Conservation (phyloP, 305 asterid species). For the Fraxinus nigra region DNA sequence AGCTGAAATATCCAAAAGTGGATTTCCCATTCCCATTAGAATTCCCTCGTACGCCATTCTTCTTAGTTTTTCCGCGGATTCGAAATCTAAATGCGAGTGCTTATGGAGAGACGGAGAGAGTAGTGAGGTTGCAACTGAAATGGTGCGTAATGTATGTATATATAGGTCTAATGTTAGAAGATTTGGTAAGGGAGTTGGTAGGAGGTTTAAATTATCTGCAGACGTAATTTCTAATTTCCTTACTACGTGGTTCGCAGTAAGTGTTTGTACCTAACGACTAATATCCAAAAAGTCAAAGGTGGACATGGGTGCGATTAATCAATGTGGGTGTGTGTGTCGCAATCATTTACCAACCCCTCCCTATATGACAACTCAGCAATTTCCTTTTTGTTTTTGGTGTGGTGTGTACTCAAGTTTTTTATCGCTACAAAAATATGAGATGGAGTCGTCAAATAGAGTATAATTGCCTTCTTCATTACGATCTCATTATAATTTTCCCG, state of each 20-base stretch:
- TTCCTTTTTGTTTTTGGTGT: too few relatives aligned
- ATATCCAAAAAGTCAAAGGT: background rate
- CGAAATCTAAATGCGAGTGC: conserved; percentile 16
- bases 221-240: background rate
- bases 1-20: conserved; percentile 78
- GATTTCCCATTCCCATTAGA: conserved; percentile 90
- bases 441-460: too few relatives aligned
- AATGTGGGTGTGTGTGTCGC: background rate
- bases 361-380: background rate
- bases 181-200: background rate
- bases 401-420: too few relatives aligned
- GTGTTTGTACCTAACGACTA: background rate
- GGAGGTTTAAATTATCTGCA: background rate
- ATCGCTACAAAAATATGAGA: too few relatives aligned
- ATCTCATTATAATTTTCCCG: too few relatives aligned
- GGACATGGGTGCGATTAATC: background rate
- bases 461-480: too few relatives aligned
- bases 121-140: background rate
- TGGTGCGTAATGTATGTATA: background rate
- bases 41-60: conserved; percentile 71
- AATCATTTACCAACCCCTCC: background rate
- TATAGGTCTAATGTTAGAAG: background rate
- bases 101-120: background rate
- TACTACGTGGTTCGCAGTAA: background rate
- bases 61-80: background rate